phyloP scores from a whole-genome alignment of 345 rosid species.

The Anacardium occidentale region DNA sequence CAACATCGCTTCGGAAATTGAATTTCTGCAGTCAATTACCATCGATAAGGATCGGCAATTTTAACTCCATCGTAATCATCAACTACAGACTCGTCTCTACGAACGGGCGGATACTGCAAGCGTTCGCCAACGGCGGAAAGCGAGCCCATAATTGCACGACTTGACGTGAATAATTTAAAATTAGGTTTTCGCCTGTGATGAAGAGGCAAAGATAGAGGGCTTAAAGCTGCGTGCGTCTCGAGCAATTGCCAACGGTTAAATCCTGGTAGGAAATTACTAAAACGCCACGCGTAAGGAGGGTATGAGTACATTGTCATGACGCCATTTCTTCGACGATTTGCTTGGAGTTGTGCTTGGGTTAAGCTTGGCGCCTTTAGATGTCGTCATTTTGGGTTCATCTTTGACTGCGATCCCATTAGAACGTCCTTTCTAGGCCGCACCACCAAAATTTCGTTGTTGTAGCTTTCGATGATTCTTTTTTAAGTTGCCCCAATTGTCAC shows the following conservation, averaged over 20 bases:
- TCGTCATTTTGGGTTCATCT: slow-evolving; percentile 32
- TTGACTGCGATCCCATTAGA: too few relatives aligned
- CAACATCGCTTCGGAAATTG: background rate
- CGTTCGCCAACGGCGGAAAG: slow-evolving; percentile 34
- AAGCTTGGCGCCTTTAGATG: slow-evolving; percentile 29
- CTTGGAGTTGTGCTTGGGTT: background rate
- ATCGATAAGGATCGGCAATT: slow-evolving; percentile 80
- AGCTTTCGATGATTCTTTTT: too few relatives aligned
- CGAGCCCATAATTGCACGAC: slow-evolving; percentile 53
- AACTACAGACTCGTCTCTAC: slow-evolving; percentile 68
- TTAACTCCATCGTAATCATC: slow-evolving; percentile 77
- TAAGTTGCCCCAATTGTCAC: too few relatives aligned
- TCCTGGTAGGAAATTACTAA: background rate
- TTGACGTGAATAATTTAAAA: background rate
- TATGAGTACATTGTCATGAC: slow-evolving; percentile 23
- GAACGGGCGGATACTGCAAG: slow-evolving; percentile 57
- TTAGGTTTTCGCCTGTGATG: background rate
- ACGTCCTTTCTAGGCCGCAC: too few relatives aligned
- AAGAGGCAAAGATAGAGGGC: background rate
- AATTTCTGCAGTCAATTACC: slow-evolving; percentile 38
- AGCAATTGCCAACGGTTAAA: background rate
- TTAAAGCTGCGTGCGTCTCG: background rate
- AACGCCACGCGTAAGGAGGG: slow-evolving; percentile 6
- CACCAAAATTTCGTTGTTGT: too few relatives aligned
- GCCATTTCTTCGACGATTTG: background rate